These are phyloP conservation scores for Cylindrotheca closterium DNA, from an alignment of 108 stramenopile species.

Conservation along the genomic window DNA sequence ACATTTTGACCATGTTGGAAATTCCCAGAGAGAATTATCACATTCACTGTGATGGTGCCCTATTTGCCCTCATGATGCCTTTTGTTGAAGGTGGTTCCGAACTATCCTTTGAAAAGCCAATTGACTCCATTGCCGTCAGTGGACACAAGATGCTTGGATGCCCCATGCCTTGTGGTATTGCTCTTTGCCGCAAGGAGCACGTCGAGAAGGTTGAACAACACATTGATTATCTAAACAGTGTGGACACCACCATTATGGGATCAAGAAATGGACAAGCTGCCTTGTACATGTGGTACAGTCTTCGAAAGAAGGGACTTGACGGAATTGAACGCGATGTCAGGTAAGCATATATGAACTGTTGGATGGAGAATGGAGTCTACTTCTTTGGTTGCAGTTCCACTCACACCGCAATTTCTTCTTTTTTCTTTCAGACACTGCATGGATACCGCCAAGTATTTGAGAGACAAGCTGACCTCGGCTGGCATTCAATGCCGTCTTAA, in stretches of 20 bases:
- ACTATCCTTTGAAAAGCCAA: slow-evolving; percentile 77
- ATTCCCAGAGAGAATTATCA: slow-evolving; percentile 83
- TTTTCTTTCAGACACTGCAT: slow-evolving; percentile 68
- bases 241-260: slow-evolving; percentile 64
- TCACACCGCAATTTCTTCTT: neutral
- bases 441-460: slow-evolving; percentile 80
- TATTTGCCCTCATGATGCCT: slow-evolving; percentile 91
- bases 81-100: slow-evolving; percentile 82
- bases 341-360: slow-evolving; percentile 42
- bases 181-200: slow-evolving; percentile 82
- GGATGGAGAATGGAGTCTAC: neutral
- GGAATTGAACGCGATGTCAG: slow-evolving; percentile 84
- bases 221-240: slow-evolving; percentile 74
- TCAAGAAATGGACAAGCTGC: slow-evolving; percentile 59
- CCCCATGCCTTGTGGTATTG: slow-evolving; percentile 90
- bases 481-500: slow-evolving; percentile 80
- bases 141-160: slow-evolving; percentile 92
- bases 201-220: slow-evolving; percentile 82
- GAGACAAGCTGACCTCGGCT: slow-evolving; percentile 59
- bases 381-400: neutral
- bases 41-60: slow-evolving; percentile 88
- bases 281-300: slow-evolving; percentile 85
- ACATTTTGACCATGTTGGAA: slow-evolving; percentile 62
- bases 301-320: slow-evolving; percentile 84
- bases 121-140: slow-evolving; percentile 85